Conservation (phyloP, 805 yeast genomes). For the Nakazawaea populi region DNA sequence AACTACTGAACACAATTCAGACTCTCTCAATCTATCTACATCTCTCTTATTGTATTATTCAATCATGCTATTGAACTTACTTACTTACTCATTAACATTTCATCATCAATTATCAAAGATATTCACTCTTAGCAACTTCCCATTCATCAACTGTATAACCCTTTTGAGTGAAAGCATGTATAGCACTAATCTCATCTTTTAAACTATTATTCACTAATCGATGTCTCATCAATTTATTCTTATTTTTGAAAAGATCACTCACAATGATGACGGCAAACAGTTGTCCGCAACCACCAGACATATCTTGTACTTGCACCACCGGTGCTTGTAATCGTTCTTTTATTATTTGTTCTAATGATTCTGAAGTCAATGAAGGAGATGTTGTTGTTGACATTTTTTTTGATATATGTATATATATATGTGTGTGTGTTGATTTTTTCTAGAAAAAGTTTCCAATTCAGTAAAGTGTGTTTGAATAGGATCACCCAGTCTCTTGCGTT, state of each 20-base stretch:
- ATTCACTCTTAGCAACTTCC: conserved; percentile 28
- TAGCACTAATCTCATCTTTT: conserved; percentile 76
- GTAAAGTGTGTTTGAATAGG: too few relatives aligned
- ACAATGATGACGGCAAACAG: conserved; percentile 94
- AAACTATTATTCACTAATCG: conserved; percentile 76
- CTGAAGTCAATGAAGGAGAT: conserved; percentile 19
- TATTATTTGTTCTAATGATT: conserved; percentile 41
- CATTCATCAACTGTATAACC: conserved; percentile 88
- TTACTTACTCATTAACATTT: neutral
- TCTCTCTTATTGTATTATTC: too few relatives aligned
- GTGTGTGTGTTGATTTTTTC: neutral
- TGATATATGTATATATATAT: neutral
- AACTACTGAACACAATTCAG: too few relatives aligned
- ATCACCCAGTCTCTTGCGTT: too few relatives aligned
- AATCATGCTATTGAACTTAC: too few relatives aligned
- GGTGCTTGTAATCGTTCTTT: conserved; percentile 51
- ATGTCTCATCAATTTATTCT: conserved; percentile 81
- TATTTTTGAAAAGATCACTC: conserved; percentile 61
- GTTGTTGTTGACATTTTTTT: neutral
- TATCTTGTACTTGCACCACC: conserved; percentile 69
- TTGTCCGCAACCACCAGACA: conserved; percentile 95
- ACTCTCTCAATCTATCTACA: too few relatives aligned
- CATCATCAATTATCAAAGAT: neutral
- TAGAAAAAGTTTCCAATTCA: too few relatives aligned
- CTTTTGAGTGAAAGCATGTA: conserved; percentile 95